Conservation (phyloP, 2,329 filamentous ascomycete genomes). For the Colletotrichum echinochloae region DNA sequence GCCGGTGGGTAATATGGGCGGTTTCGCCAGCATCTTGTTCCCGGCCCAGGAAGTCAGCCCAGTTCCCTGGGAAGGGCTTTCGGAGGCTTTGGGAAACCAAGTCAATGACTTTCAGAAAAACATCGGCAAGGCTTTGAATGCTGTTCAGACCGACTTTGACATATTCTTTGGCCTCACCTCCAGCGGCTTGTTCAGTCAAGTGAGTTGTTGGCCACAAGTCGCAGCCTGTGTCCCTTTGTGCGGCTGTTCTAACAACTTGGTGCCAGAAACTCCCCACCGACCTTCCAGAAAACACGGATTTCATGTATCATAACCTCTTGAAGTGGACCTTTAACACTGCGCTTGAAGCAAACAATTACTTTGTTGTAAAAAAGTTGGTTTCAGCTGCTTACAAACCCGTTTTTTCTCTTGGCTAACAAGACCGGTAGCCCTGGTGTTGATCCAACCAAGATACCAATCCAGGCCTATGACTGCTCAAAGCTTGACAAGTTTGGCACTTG, state of each 20-base stretch:
- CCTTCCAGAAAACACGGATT: conserved; percentile 22
- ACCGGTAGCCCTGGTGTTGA: conserved; percentile 15
- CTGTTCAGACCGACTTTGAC: conserved; percentile 20
- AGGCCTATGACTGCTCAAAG: conserved; percentile 5
- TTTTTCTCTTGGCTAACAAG: background rate
- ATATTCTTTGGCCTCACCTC: conserved; percentile 11
- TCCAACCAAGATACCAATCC: conserved; percentile 19
- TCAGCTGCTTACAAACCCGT: background rate
- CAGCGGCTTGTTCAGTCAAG: conserved; percentile 10
- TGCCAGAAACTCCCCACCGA: conserved; percentile 1
- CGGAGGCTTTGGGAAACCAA: background rate
- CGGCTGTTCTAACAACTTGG: background rate
- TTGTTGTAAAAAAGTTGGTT: conserved; percentile 28
- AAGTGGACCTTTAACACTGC: conserved; percentile 20
- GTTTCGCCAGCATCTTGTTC: conserved; percentile 8
- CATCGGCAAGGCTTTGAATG: conserved; percentile 9
- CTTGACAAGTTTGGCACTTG: conserved; percentile 7
- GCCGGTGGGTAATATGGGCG: background rate
- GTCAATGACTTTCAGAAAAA: conserved; percentile 28
- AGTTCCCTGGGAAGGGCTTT: conserved; percentile 19
- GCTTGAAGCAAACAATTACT: conserved; percentile 7
- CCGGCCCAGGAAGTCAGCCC: background rate
- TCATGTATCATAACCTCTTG: conserved; percentile 23
- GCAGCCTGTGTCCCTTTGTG: no score
- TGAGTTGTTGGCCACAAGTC: background rate